These are phyloP conservation scores for Acanthamoeba culbertsoni DNA, from an alignment of 208 protist genomes.

Conservation along the genomic window DNA sequence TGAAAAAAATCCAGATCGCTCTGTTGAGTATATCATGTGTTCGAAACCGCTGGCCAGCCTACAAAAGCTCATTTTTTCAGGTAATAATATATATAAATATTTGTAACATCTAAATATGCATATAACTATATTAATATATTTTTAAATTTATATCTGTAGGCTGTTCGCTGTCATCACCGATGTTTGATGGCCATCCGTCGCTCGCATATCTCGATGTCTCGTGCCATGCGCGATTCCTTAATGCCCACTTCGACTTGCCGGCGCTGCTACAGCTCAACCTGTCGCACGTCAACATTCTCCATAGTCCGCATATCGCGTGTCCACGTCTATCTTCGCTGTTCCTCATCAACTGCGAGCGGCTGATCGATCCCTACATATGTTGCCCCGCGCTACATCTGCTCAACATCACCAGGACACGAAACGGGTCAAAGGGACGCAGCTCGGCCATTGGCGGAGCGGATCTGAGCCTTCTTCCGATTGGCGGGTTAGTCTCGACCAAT, in stretches of 20 bases:
- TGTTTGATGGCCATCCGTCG: background rate
- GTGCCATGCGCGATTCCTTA: background rate
- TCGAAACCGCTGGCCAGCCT: background rate
- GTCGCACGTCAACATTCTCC: constrained; percentile 16
- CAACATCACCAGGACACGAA: background rate
- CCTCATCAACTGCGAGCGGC: constrained; percentile 23
- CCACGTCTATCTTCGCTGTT: background rate
- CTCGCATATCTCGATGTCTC: background rate
- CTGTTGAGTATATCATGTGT: background rate
- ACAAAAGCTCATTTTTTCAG: background rate
- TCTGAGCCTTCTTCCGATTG: too few species aligned
- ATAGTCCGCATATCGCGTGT: background rate
- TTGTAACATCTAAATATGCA: too few species aligned
- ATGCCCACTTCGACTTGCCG: background rate
- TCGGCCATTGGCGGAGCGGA: too few species aligned
- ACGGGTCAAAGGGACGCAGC: background rate
- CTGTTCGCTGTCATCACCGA: constrained; percentile 35
- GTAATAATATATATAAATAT: too few species aligned
- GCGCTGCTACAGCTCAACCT: background rate
- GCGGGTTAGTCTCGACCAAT: too few species aligned
- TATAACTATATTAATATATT: background rate
- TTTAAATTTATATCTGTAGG: background rate
- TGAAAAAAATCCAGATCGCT: background rate
- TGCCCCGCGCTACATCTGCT: background rate
- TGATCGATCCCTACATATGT: background rate